Conservation (phyloP, 225 moss, liverwort and hornwort species). For the Thuidium tamariscinum region DNA sequence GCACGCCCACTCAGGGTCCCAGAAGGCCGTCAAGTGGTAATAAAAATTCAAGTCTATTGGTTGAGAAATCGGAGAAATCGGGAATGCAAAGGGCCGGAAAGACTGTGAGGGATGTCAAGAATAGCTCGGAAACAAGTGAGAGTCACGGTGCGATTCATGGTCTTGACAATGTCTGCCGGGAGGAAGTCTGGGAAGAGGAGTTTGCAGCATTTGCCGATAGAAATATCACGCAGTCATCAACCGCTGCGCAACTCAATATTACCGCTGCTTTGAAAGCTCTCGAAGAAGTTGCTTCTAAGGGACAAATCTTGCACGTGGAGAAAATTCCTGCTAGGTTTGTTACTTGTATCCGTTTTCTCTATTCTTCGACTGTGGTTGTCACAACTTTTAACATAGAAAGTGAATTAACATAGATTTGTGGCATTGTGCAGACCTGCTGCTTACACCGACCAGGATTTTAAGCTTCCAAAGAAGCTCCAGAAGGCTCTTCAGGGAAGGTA, state of each 20-base stretch:
- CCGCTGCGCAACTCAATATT: not conserved
- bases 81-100: not conserved
- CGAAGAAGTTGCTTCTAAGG: constrained; percentile 31
- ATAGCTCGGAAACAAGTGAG: constrained; percentile 28
- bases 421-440: constrained; percentile 31
- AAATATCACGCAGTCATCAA: not conserved
- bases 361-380: not conserved
- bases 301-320: constrained; percentile 52
- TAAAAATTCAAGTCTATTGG: not conserved
- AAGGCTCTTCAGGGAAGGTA: constrained; percentile 46
- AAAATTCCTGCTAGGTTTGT: constrained; percentile 32
- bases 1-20: not conserved
- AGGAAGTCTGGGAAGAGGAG: constrained; percentile 24
- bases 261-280: constrained; percentile 25
- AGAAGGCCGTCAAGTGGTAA: not conserved
- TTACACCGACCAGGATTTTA: constrained; percentile 34
- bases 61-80: not conserved
- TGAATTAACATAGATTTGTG: not conserved
- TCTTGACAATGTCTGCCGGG: not conserved
- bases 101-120: constrained; percentile 23
- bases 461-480: constrained; percentile 44
- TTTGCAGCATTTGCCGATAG: constrained; percentile 5
- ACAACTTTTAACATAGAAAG: not conserved
- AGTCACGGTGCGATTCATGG: not conserved
- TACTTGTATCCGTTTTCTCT: not conserved